phyloP scores from a whole-genome alignment of 305 asterid species.

The Andrographis paniculata region DNA sequence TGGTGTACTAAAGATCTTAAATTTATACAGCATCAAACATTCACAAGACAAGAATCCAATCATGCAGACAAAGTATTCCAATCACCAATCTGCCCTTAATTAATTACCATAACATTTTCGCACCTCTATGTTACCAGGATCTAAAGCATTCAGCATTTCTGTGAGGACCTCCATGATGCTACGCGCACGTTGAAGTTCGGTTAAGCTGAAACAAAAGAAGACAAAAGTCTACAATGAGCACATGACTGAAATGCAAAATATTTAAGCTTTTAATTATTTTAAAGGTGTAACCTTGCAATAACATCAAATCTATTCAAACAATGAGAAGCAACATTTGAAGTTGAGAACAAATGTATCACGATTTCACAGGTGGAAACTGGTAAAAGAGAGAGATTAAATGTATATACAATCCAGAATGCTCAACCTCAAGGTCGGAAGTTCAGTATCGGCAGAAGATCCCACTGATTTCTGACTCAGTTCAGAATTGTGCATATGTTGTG shows the following conservation, averaged over 20 bases:
- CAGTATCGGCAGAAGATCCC: slow-evolving; percentile 91
- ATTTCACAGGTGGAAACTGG: no score
- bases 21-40: no score
- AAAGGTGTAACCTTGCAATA: no score
- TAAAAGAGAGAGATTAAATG: slow-evolving; percentile 4
- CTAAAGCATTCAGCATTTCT: slow-evolving; percentile 94
- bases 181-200: slow-evolving; percentile 95
- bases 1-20: no score
- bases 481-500: slow-evolving; percentile 66
- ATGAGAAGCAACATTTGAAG: no score
- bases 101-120: slow-evolving; percentile 4
- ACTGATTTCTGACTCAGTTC: slow-evolving; percentile 57
- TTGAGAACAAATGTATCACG: no score
- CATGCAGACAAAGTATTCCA: no score
- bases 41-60: no score
- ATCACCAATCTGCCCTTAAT: no score
- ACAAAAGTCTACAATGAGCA: slow-evolving; percentile 16
- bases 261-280: slow-evolving; percentile 11
- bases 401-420: slow-evolving; percentile 2
- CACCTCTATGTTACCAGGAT: slow-evolving; percentile 94
- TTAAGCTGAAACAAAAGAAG: slow-evolving; percentile 43
- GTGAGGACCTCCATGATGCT: slow-evolving; percentile 98
- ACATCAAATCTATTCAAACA: no score
- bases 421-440: slow-evolving; percentile 88
- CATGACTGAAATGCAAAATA: slow-evolving; percentile 15